These are phyloP conservation scores for Anacardium occidentale DNA, from an alignment of 345 rosid genomes.

Conservation along the genomic window DNA sequence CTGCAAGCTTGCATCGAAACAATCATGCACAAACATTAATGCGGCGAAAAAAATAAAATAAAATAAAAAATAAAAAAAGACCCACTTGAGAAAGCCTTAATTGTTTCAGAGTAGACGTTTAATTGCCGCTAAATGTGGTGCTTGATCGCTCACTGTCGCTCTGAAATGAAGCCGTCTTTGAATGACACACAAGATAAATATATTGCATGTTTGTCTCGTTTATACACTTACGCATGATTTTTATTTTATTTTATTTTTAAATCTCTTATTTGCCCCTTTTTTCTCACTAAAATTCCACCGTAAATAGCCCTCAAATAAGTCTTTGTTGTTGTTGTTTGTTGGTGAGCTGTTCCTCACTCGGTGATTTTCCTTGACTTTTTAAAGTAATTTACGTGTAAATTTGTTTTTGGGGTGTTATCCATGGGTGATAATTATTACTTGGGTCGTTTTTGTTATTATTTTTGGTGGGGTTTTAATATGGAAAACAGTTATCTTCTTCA, in stretches of 20 bases:
- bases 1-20: not conserved
- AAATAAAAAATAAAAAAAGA: not conserved
- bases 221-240: not conserved
- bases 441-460: not conserved
- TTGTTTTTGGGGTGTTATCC: constrained; percentile 1
- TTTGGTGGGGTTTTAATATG: constrained; percentile 5
- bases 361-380: constrained; percentile 4
- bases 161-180: not conserved
- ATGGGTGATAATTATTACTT: not conserved
- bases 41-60: not conserved
- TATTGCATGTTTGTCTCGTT: not conserved
- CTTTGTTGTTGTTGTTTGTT: not conserved
- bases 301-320: not conserved
- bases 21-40: constrained; percentile 13
- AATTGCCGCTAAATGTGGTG: constrained; percentile 25
- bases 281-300: not conserved
- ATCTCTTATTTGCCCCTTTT: not conserved
- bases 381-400: not conserved
- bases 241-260: not conserved
- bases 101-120: not conserved
- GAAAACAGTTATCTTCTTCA: not conserved
- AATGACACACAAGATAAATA: not conserved
- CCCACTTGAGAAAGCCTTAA: not conserved
- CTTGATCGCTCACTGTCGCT: constrained; percentile 15
- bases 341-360: constrained; percentile 5